These are phyloP conservation scores for Nannochloropsis granulata DNA, from an alignment of 108 stramenopile species.

Conservation along the genomic window DNA sequence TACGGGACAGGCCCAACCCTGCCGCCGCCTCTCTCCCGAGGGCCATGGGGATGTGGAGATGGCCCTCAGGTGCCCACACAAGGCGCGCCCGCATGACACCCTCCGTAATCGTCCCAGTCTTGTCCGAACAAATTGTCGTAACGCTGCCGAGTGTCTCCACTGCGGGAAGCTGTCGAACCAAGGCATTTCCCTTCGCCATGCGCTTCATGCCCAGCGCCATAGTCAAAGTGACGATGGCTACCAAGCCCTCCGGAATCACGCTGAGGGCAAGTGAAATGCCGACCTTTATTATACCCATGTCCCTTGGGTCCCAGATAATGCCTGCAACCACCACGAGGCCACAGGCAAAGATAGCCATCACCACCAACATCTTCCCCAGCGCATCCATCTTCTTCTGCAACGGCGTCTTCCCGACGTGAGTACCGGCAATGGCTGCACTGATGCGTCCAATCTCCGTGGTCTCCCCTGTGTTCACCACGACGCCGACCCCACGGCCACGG, in stretches of 20 bases:
- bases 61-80: not conserved
- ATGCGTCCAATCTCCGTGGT: not conserved
- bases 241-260: constrained; percentile 3
- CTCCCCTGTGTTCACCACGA: not conserved
- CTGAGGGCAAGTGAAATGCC: not conserved
- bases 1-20: not conserved
- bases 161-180: not conserved
- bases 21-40: not conserved
- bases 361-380: not conserved
- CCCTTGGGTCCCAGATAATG: not conserved
- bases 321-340: constrained; percentile 1
- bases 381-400: constrained; percentile 21
- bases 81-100: not conserved
- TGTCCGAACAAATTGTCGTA: not conserved
- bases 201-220: not conserved
- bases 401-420: constrained; percentile 1
- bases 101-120: constrained; percentile 16
- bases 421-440: constrained; percentile 6
- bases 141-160: constrained; percentile 6
- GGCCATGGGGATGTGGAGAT: not conserved
- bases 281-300: not conserved
- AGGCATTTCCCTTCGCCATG: not conserved
- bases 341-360: constrained; percentile 3
- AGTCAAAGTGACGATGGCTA: not conserved
- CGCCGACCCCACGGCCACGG: not conserved